These are phyloP conservation scores for Tolypocladium capitatum DNA, from an alignment of 2,329 filamentous ascomycete species.

Conservation along the genomic window DNA sequence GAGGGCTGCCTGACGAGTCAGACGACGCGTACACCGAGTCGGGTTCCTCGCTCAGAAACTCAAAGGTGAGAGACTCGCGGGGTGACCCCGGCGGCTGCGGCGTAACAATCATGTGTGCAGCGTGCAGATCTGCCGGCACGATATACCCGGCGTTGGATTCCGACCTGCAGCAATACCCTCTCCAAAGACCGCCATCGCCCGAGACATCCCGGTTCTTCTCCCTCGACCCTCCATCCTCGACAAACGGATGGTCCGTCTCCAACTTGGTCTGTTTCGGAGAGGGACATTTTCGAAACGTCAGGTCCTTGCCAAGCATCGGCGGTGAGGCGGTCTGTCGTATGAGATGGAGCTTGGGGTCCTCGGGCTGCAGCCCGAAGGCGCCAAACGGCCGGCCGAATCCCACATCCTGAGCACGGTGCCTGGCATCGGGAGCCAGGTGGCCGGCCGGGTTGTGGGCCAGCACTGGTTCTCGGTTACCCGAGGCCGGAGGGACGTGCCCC, in stretches of 20 bases:
- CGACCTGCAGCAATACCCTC: constrained; percentile 49
- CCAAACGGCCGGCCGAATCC: constrained; percentile 31
- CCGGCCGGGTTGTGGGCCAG: not conserved
- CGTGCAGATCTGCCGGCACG: constrained; percentile 29
- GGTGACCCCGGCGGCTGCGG: constrained; percentile 29
- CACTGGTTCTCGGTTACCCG: too few species aligned
- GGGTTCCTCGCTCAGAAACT: constrained; percentile 28
- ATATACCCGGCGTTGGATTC: constrained; percentile 22
- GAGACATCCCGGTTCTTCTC: constrained; percentile 40
- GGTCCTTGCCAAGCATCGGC: constrained; percentile 76
- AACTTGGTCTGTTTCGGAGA: constrained; percentile 79
- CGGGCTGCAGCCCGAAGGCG: constrained; percentile 21
- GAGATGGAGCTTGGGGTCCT: constrained; percentile 27
- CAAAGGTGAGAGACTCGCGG: constrained; percentile 30
- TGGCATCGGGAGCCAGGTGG: not conserved
- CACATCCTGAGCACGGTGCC: not conserved
- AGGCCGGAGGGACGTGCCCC: not conserved
- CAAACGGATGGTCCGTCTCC: constrained; percentile 59
- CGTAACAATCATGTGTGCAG: constrained; percentile 36
- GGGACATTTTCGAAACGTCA: constrained; percentile 66
- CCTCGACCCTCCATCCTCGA: constrained; percentile 29
- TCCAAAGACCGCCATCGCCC: constrained; percentile 59
- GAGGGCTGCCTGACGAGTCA: constrained; percentile 7
- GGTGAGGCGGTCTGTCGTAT: constrained; percentile 48
- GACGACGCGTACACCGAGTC: constrained; percentile 13